Conservation (phyloP, 805 yeast genomes). For the Candida xiaguanensis region DNA sequence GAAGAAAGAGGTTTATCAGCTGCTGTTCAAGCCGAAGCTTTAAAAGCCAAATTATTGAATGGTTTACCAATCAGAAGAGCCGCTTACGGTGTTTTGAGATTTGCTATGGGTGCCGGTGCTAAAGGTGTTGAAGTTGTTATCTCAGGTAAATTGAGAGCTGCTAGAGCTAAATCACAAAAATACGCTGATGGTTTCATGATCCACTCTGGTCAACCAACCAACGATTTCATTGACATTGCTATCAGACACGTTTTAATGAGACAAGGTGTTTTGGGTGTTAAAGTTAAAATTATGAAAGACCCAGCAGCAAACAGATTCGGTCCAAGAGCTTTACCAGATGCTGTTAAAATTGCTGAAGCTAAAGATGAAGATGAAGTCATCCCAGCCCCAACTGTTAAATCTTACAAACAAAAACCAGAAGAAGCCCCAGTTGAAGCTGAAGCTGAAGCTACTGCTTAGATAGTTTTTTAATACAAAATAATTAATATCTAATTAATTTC, state of each 20-base stretch:
- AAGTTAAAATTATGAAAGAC: constrained; percentile 99
- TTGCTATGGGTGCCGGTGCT: constrained; percentile 99
- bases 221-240: constrained; percentile 97
- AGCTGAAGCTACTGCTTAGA: constrained; percentile 31
- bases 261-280: constrained; percentile 99
- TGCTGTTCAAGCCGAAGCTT: constrained; percentile 99
- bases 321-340: constrained; percentile 93
- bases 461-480: constrained; percentile 2
- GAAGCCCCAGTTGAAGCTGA: constrained; percentile 34
- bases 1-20: constrained; percentile 99
- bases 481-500: neutral
- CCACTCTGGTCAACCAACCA: constrained; percentile 99
- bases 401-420: constrained; percentile 52
- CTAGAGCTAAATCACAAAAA: constrained; percentile 99
- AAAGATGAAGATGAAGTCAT: constrained; percentile 82
- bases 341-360: constrained; percentile 88
- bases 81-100: constrained; percentile 99
- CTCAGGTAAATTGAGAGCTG: constrained; percentile 99
- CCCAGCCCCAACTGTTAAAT: constrained; percentile 78
- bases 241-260: constrained; percentile 99
- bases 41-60: constrained; percentile 94
- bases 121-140: constrained; percentile 99
- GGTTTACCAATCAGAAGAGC: constrained; percentile 99
- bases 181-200: constrained; percentile 99
- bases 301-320: constrained; percentile 83